Evolutionary conservation across 495 filamentous ascomycete species (phyloP).

Genomic region (Aspergillus sclerotioniger): DNA sequence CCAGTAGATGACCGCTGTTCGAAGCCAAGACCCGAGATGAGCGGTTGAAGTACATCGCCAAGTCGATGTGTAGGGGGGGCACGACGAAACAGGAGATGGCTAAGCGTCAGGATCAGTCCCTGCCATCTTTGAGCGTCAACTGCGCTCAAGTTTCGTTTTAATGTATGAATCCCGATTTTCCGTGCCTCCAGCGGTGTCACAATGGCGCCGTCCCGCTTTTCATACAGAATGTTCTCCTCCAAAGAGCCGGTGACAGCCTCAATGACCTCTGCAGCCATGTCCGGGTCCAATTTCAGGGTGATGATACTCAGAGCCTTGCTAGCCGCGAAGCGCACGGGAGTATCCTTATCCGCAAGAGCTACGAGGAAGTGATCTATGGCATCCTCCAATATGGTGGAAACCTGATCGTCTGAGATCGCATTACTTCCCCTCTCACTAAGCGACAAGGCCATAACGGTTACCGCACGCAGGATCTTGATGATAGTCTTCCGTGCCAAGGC

Average conservation of each 20-base stretch:
- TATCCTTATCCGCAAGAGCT: constrained; percentile 76
- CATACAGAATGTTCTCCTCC: constrained; percentile 72
- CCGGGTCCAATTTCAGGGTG: constrained; percentile 69
- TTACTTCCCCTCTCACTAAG: constrained; percentile 40
- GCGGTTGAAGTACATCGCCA: constrained; percentile 63
- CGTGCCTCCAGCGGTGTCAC: constrained; percentile 37
- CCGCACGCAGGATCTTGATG: constrained; percentile 78
- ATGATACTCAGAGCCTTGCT: constrained; percentile 91
- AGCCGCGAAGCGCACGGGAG: constrained; percentile 81
- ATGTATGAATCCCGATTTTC: constrained; percentile 25
- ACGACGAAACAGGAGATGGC: constrained; percentile 77
- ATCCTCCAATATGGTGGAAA: constrained; percentile 50
- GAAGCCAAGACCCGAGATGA: constrained; percentile 75
- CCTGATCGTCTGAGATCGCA: constrained; percentile 34
- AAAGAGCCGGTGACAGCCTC: constrained; percentile 76
- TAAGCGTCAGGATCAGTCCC: constrained; percentile 80
- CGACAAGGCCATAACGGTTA: constrained; percentile 60
- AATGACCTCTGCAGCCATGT: constrained; percentile 81
- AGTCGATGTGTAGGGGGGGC: constrained; percentile 67
- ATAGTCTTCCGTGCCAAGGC: constrained; percentile 74
- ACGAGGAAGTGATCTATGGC: constrained; percentile 71
- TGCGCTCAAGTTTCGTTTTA: constrained; percentile 61
- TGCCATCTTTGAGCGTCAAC: constrained; percentile 88
- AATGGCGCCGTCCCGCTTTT: constrained; percentile 41
- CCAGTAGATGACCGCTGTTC: constrained; percentile 82